A percentile compares a stretch with the other conserved stretches of the same genome.
These are phyloP conservation scores for Drechslerella dactyloides DNA, from an alignment of 2,329 filamentous ascomycete species.

Conservation along the genomic window DNA sequence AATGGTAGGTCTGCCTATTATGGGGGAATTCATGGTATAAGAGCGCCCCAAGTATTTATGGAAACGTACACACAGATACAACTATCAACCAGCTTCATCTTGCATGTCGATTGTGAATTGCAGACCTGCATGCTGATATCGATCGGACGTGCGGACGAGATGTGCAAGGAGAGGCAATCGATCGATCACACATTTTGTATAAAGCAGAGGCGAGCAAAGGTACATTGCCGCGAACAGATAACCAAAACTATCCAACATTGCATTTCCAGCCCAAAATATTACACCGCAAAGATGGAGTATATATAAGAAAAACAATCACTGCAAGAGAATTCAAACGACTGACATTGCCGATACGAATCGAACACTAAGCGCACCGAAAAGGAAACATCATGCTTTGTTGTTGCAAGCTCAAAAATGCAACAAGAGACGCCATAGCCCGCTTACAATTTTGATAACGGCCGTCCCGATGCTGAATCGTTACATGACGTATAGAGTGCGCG, in stretches of 20 bases:
- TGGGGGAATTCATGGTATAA: too few relatives aligned
- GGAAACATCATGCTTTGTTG: too few relatives aligned
- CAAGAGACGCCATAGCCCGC: neutral
- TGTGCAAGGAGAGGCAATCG: too few relatives aligned
- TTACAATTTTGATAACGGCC: neutral
- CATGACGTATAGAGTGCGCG: constrained; percentile 45
- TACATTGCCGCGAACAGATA: neutral
- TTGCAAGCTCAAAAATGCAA: too few relatives aligned
- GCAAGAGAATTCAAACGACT: constrained; percentile 1
- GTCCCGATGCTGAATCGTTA: neutral
- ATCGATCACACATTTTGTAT: too few relatives aligned
- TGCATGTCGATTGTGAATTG: too few relatives aligned
- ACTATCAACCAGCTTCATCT: too few relatives aligned
- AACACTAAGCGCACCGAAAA: too few relatives aligned
- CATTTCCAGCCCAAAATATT: constrained; percentile 20
- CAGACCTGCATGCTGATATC: too few relatives aligned
- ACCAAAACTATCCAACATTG: neutral
- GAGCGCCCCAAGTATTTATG: constrained; percentile 10
- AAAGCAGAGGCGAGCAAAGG: neutral
- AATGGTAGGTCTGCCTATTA: neutral
- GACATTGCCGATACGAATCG: neutral
- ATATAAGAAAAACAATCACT: neutral
- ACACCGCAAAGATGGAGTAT: constrained; percentile 9
- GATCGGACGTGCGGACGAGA: too few relatives aligned
- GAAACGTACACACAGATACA: neutral